Evolutionary conservation across 768 basidiomycete species (phyloP), one percentile per base, ranked within the genome.

Genomic region (Austroboletus festivus): DNA sequence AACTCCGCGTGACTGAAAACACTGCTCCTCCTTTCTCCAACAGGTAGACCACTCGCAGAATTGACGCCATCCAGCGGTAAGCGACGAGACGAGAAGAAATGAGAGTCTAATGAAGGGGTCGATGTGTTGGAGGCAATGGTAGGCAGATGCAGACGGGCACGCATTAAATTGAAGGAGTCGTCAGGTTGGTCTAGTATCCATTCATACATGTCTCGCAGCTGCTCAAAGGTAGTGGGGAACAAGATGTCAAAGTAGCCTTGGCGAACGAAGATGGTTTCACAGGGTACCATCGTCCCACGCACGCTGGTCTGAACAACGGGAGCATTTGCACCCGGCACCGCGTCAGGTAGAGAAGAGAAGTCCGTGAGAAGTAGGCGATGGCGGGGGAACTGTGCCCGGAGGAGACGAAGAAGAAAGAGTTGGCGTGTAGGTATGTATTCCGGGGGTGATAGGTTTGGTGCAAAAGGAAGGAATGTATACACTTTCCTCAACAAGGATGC

Each of bases 191-290:
- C 78, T 50, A 98, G 80, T 47, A 86, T 77, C 55, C 82, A 75
- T 61, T 93, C 89, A 68, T 97, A 97, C 81, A 94, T 89, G 63
- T 95, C 91, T 40, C 89, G 75, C 46, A 98, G 75, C 19, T 76
- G 78, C 44, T 79, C 80, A 55, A 97, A 97, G 63, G 90, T 74
- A 12, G 95, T 98, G 10, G 96, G 96, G 73, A 99, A 99, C 73
- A 99, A 91, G 52, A 98, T 98, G 67, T 99, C 96, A 67, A 99
- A 99, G 71, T 85, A 94, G 8, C 96, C 96, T 61, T 89, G 95
- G 58, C 84, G 85, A 50, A 99, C 96, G 58, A 95, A 82, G 48
- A 96, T 77, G 13, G 90, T 97, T 53, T 84, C 76, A 60, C 91
- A 93, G 4, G 96, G 89, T 2, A 98, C 86, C 60, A 89, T 93